Base-by-base conservation (phyloP, 441 rosid genomes). In the Populus hybrid region DNA sequence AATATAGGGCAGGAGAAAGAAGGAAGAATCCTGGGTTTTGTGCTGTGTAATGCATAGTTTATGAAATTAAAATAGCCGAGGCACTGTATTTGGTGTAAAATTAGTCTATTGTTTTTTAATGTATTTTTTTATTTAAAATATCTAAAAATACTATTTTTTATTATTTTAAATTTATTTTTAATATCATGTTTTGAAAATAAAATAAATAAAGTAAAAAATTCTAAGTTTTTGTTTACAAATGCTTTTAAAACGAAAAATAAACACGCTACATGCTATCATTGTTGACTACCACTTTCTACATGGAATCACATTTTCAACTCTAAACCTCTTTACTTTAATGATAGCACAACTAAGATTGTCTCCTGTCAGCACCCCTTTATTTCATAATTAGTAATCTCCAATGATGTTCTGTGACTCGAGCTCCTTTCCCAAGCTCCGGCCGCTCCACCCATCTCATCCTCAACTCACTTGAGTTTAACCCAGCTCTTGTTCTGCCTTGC, bases 191-290 rank as follows among this genome's bases (percentile, higher is more conserved):
- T 29, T 29, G 4, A 29, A 29, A 29, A 29, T 29, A 0, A 29
- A 23, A 23, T 23, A 23, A n/a, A n/a, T n/a, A n/a, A n/a, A n/a
- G n/a, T n/a, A n/a, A 31, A 4, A 4, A 31, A 31, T 33, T 33
- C 36, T 33, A 33, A 33, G 1, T 33, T 33, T 33, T 33, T 33
- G 31, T 6, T 33, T 33, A 33, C 1, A 33, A 33, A 6, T 33
- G 35, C 1, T 33, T 6, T 33, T 33, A 33, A 33, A 33, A 33
- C 4, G 72, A 83, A 85, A 82, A 80, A 82, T 78, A 79, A 82
- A 78, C 21, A 31, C 74, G 85, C 76, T 33, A 61, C 21, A 1
- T 61, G 26, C 5, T 61, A 21, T 61, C 64, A n/a, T 61, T 61
- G 26, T 21, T 61, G 21, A 61, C 64, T 11, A 61, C 26, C 4